These are phyloP conservation scores for Didymella exigua DNA, from an alignment of 2,329 filamentous ascomycete genomes.

Conservation along the genomic window DNA sequence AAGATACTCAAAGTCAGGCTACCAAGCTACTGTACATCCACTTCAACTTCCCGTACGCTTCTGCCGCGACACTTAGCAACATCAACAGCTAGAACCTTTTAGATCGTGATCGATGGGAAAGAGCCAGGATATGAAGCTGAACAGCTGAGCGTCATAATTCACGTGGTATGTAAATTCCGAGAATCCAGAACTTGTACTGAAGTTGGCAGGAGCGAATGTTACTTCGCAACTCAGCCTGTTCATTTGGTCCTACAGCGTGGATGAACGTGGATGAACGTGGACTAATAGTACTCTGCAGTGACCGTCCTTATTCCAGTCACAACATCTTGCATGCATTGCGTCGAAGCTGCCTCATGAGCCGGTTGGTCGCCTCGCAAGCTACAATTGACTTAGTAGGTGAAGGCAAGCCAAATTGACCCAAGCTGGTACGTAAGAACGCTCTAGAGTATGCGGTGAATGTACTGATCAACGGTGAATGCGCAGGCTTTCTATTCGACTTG, in stretches of 20 bases:
- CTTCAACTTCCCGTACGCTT: too few species aligned
- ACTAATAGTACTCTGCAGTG: neutral
- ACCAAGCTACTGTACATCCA: neutral
- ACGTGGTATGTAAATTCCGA: too few species aligned
- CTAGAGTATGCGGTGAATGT: conserved; percentile 17
- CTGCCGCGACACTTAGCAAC: too few species aligned
- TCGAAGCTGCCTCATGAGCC: neutral
- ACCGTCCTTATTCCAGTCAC: neutral
- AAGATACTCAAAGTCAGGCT: too few species aligned
- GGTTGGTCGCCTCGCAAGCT: neutral
- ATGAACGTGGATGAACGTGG: neutral
- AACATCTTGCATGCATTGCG: neutral
- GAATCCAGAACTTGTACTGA: too few species aligned
- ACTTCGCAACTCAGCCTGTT: neutral
- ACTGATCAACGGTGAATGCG: conserved; percentile 25
- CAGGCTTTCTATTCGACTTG: conserved; percentile 12
- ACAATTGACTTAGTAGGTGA: neutral
- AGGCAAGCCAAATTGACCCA: neutral
- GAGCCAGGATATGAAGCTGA: too few species aligned
- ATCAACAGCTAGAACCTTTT: too few species aligned
- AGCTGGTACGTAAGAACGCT: neutral
- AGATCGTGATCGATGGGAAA: too few species aligned
- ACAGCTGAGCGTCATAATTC: too few species aligned
- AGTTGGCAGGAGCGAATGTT: neutral
- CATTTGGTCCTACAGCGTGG: neutral